Evolutionary conservation across 768 basidiomycete species (phyloP), one percentile per base, ranked within the genome.

Genomic region (Pluteus cervinus): DNA sequence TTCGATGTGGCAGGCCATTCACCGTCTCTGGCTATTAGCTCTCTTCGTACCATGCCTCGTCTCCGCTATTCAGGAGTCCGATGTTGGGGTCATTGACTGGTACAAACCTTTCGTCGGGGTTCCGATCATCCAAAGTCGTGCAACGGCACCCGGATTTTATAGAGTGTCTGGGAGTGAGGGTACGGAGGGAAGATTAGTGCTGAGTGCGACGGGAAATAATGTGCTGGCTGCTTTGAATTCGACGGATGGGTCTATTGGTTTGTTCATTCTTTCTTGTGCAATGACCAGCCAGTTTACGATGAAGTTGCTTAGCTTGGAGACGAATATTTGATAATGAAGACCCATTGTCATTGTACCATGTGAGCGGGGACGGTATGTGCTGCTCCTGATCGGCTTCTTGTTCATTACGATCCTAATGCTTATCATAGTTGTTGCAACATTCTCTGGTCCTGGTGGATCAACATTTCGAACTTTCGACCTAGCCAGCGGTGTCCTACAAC

Each of bases 1-100:
- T n/a, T n/a, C n/a, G n/a, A n/a, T n/a, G n/a, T n/a, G n/a, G n/a
- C n/a, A n/a, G n/a, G n/a, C n/a, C n/a, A n/a, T n/a, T n/a, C n/a
- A n/a, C n/a, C n/a, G n/a, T n/a, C n/a, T n/a, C n/a, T n/a, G n/a
- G n/a, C n/a, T n/a, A n/a, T n/a, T n/a, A n/a, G n/a, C n/a, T n/a
- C n/a, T n/a, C n/a, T n/a, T n/a, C n/a, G n/a, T n/a, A n/a, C n/a
- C n/a, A n/a, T n/a, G n/a, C n/a, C n/a, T n/a, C n/a, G n/a, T n/a
- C n/a, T n/a, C n/a, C n/a, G n/a, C n/a, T n/a, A n/a, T n/a, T n/a
- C 80, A 86, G 42, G 72, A 84, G 51, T 73, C 81, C 16, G 85
- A 90, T 40, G 84, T 77, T 38, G 86, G 87, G 29, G 62, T 84
- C 29, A 71, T 92, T 30, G 91, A 94, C 65, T 97, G 92, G 92